These are phyloP conservation scores for Paracamarosporium sp. DNA, from an alignment of 2,329 filamentous ascomycete genomes.

Conservation along the genomic window DNA sequence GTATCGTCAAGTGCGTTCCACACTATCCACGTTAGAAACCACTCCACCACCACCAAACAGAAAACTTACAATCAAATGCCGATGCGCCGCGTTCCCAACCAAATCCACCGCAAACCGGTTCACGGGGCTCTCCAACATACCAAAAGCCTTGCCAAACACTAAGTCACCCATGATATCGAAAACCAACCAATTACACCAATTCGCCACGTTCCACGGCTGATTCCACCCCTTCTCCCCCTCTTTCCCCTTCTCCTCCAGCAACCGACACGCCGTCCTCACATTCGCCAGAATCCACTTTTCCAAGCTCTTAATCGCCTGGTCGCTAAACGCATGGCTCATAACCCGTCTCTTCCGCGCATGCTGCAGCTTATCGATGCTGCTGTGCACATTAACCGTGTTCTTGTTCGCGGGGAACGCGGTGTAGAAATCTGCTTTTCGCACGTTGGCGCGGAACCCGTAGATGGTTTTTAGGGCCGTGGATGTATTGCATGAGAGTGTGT, in stretches of 20 bases:
- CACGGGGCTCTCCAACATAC: slow-evolving; percentile 48
- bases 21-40: slow-evolving; percentile 40
- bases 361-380: slow-evolving; percentile 52
- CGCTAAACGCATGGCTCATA: slow-evolving; percentile 55
- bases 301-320: slow-evolving; percentile 53
- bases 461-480: slow-evolving; percentile 59
- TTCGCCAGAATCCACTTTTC: slow-evolving; percentile 55
- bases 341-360: slow-evolving; percentile 57
- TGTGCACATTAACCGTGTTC: slow-evolving; percentile 52
- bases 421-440: slow-evolving; percentile 58
- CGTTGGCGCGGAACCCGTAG: slow-evolving; percentile 56
- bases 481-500: slow-evolving; percentile 79
- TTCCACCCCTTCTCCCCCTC: slow-evolving; percentile 47
- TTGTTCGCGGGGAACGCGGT: slow-evolving; percentile 53
- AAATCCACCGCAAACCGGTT: slow-evolving; percentile 52
- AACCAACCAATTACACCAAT: slow-evolving; percentile 54
- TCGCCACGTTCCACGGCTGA: slow-evolving; percentile 51
- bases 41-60: background rate
- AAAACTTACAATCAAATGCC: slow-evolving; percentile 51
- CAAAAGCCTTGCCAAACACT: slow-evolving; percentile 54
- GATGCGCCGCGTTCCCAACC: slow-evolving; percentile 52
- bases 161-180: slow-evolving; percentile 62
- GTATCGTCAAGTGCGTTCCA: slow-evolving; percentile 52
- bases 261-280: slow-evolving; percentile 48
- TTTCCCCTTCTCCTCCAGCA: slow-evolving; percentile 33